Evolutionary conservation across 2,329 filamentous ascomycete species (phyloP).

Genomic region (Stylonectria norvegica): DNA sequence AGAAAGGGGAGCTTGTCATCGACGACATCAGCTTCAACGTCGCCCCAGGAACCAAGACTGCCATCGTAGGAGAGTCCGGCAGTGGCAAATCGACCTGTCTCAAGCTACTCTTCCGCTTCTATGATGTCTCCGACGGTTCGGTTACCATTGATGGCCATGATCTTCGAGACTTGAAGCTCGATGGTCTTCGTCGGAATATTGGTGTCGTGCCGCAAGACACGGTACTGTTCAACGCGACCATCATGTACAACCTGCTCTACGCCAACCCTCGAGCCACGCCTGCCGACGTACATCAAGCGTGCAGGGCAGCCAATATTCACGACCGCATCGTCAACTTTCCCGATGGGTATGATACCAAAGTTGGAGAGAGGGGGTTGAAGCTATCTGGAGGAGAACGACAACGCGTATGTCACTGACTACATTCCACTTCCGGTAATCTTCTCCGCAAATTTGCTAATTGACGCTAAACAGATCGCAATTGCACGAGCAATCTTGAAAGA

Average conservation of each 20-base stretch:
- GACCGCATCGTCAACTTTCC: constrained; percentile 52
- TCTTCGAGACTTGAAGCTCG: constrained; percentile 39
- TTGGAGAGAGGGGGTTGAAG: constrained; percentile 51
- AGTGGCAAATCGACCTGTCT: constrained; percentile 48
- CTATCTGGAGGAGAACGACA: constrained; percentile 61
- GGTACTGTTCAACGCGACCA: constrained; percentile 50
- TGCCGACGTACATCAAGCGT: constrained; percentile 49
- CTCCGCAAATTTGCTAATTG: constrained; percentile 3
- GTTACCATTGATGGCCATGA: constrained; percentile 46
- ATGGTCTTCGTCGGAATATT: constrained; percentile 39
- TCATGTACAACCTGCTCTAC: constrained; percentile 55
- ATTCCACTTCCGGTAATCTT: background rate
- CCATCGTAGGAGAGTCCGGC: constrained; percentile 45
- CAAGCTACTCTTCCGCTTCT: constrained; percentile 50
- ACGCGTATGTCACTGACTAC: constrained; percentile 36
- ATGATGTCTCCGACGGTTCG: constrained; percentile 44
- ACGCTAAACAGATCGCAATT: constrained; percentile 45
- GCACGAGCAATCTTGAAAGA: constrained; percentile 66
- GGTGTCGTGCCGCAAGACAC: constrained; percentile 46
- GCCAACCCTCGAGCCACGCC: constrained; percentile 47
- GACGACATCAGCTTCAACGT: constrained; percentile 41
- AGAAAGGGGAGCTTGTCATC: constrained; percentile 35
- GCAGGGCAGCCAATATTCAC: constrained; percentile 52
- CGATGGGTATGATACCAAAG: constrained; percentile 51
- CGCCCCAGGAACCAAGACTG: constrained; percentile 43